Evolutionary conservation across 2,329 filamentous ascomycete species (phyloP).

Genomic region (Claviceps sp.): DNA sequence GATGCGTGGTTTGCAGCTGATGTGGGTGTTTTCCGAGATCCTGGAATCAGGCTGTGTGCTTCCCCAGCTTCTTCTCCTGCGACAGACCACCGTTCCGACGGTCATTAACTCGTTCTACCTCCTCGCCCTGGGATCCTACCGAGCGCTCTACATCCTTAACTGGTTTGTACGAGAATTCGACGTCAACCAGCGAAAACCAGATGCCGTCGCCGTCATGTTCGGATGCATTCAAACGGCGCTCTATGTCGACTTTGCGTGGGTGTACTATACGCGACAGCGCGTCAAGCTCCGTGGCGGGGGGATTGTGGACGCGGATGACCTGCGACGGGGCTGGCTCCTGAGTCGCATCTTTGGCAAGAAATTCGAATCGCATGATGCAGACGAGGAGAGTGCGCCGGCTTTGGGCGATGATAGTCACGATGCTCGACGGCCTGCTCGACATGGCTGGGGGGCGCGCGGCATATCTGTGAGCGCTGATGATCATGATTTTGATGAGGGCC

Average conservation of each 20-base stretch:
- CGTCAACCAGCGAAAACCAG: conserved; percentile 42
- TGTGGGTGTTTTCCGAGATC: conserved; percentile 82
- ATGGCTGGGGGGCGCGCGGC: conserved; percentile 50
- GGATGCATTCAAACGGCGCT: conserved; percentile 80
- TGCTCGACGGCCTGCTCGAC: conserved; percentile 21
- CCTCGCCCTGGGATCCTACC: conserved; percentile 73
- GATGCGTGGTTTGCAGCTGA: conserved; percentile 38
- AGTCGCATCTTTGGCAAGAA: conserved; percentile 59
- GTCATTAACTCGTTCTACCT: conserved; percentile 97
- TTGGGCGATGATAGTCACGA: conserved; percentile 24
- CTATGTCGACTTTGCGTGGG: conserved; percentile 92
- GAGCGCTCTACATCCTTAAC: conserved; percentile 79
- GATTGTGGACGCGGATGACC: conserved; percentile 79
- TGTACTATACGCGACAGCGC: conserved; percentile 85
- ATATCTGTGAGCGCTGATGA: conserved; percentile 57
- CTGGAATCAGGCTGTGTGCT: conserved; percentile 85
- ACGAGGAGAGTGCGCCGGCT: conserved; percentile 45
- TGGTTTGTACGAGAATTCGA: conserved; percentile 65
- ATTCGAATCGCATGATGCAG: conserved; percentile 38
- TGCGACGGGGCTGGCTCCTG: conserved; percentile 74
- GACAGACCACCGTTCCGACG: conserved; percentile 89
- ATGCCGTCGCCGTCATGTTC: conserved; percentile 68
- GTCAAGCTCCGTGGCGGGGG: conserved; percentile 84
- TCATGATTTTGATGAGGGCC: conserved; percentile 37
- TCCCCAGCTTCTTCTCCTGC: conserved; percentile 79